Conservation (phyloP, 2,329 filamentous ascomycete species). For the Myriosclerotinia curreyana region DNA sequence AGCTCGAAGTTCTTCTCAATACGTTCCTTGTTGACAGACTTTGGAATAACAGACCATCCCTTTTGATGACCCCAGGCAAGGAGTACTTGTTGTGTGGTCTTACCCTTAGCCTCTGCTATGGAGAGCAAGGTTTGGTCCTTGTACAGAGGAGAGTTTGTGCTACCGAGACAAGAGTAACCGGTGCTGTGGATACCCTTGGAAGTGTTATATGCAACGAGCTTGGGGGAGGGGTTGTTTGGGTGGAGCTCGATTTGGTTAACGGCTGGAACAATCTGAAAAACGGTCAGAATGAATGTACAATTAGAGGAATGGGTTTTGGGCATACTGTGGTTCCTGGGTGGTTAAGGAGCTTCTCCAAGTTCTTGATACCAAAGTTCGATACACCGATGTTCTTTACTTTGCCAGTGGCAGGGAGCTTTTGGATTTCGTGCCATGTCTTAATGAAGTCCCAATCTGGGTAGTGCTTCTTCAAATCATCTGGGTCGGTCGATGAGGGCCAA, state of each 20-base stretch:
- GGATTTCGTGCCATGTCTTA: constrained; percentile 73
- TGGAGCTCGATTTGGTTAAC: constrained; percentile 84
- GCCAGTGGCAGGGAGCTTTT: constrained; percentile 64
- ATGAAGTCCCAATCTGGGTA: constrained; percentile 77
- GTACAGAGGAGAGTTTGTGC: constrained; percentile 66
- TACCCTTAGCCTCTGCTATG: constrained; percentile 63
- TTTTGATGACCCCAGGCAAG: constrained; percentile 78
- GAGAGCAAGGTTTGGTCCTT: constrained; percentile 61
- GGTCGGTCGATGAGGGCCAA: constrained; percentile 65
- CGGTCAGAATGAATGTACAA: constrained; percentile 7
- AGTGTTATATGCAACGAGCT: constrained; percentile 70
- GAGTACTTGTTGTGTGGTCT: constrained; percentile 71
- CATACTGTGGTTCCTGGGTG: constrained; percentile 60
- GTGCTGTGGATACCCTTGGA: constrained; percentile 73
- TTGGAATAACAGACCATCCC: constrained; percentile 81
- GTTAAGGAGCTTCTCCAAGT: constrained; percentile 73
- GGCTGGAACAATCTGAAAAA: constrained; percentile 52
- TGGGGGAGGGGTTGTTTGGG: constrained; percentile 77
- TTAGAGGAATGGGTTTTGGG: not conserved
- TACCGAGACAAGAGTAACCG: constrained; percentile 71
- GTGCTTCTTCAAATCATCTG: constrained; percentile 58
- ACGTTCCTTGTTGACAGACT: constrained; percentile 70
- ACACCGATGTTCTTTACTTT: constrained; percentile 81
- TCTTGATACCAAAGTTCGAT: constrained; percentile 79
- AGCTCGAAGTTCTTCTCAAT: constrained; percentile 75